These are phyloP conservation scores for Dryas drummondii DNA, from an alignment of 306 rosid species.

Conservation along the genomic window DNA sequence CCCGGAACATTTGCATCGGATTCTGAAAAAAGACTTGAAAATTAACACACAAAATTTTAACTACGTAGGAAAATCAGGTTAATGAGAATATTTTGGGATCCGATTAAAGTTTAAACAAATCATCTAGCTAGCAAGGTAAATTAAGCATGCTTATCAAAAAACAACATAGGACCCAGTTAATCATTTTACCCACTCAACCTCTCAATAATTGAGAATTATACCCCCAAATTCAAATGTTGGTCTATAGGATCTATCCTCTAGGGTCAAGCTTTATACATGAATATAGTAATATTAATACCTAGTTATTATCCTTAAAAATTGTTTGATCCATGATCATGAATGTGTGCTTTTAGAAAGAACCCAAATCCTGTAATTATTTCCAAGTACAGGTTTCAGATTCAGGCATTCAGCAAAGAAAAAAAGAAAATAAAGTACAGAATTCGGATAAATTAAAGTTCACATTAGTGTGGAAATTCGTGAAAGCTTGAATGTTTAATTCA, in stretches of 20 bases:
- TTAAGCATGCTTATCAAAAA: slow-evolving; percentile 3
- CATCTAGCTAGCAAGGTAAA: too few species aligned
- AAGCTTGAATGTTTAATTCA: slow-evolving; percentile 29
- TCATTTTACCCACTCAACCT: slow-evolving; percentile 46
- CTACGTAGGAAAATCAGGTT: slow-evolving; percentile 3
- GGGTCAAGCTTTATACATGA: too few species aligned
- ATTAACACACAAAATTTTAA: neutral
- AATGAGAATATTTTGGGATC: slow-evolving; percentile 45
- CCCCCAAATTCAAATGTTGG: slow-evolving; percentile 1
- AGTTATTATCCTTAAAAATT: too few species aligned
- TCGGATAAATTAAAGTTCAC: neutral
- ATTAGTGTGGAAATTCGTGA: slow-evolving; percentile 32
- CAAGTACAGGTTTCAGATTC: neutral
- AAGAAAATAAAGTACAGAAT: slow-evolving; percentile 30
- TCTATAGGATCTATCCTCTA: neutral
- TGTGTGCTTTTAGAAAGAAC: neutral
- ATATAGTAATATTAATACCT: too few species aligned
- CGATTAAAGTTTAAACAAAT: neutral
- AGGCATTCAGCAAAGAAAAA: neutral
- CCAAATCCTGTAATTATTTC: neutral
- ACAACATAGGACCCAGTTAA: slow-evolving; percentile 27
- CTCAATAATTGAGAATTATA: neutral
- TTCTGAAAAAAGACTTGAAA: slow-evolving; percentile 21
- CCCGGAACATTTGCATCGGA: slow-evolving; percentile 47
- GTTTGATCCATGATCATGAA: neutral